phyloP scores from a whole-genome alignment of 1,284 basidiomycete genomes.

The Ustilago tritici region DNA sequence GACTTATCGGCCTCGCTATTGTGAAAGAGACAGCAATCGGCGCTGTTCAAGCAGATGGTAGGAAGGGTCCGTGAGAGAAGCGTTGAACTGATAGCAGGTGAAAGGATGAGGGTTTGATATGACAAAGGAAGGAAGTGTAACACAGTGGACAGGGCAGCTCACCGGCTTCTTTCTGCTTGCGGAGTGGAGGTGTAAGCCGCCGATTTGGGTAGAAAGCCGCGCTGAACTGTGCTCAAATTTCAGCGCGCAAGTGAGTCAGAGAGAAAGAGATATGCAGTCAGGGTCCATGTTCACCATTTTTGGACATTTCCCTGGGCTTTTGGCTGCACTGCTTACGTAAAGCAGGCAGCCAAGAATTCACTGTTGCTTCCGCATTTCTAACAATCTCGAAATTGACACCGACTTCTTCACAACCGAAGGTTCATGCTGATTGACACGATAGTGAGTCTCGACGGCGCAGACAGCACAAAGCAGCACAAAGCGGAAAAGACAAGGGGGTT shows the following conservation, averaged over 20 bases:
- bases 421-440: background rate
- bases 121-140: background rate
- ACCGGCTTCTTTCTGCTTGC: background rate
- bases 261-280: conserved; percentile 2
- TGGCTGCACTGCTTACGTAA: too few relatives aligned
- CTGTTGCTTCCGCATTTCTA: too few relatives aligned
- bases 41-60: background rate
- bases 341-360: too few relatives aligned
- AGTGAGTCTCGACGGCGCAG: background rate
- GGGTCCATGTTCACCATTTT: conserved; percentile 1
- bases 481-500: background rate
- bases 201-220: background rate
- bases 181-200: conserved; percentile 21
- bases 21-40: too few relatives aligned
- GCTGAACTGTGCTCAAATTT: conserved; percentile 3
- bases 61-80: too few relatives aligned
- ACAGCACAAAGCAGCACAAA: conserved; percentile 10
- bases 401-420: background rate
- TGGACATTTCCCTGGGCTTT: background rate
- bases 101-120: background rate
- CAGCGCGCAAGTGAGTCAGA: conserved; percentile 6
- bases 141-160: conserved; percentile 26
- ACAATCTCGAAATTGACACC: background rate
- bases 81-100: background rate
- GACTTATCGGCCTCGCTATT: too few relatives aligned